Base-by-base conservation (phyloP, 176 grass and related monocot species). In the Cenchrus americanus region DNA sequence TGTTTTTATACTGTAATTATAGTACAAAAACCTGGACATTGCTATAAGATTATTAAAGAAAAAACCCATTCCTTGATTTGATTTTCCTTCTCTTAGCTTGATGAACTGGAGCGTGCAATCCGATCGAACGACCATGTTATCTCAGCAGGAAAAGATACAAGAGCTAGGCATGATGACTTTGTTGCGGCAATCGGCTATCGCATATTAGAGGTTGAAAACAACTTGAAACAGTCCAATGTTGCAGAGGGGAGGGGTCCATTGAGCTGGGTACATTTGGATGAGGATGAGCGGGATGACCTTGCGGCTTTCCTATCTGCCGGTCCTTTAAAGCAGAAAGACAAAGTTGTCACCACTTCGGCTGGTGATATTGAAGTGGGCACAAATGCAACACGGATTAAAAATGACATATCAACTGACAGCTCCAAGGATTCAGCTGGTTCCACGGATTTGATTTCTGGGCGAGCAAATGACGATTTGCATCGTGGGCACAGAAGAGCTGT, bases 251-350 rank as follows among this genome's bases (percentile, higher is more conserved):
- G 71, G 70, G 72, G 71, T 11, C 41, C 65, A 0, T 55, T 93
- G 15, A 91, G 86, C 32, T 93, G 90, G 95, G 89, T 97, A 86
- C 84, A 89, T 42, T 84, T 97, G 80, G 88, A 93, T 73, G 80
- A 93, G 54, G 71, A 73, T 57, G 95, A 97, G 77, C 67, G 95
- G 6, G 87, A 94, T 10, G 95, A 97, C 60, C 92, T 97, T 73
- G 92, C 92, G 1, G 86, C 78, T 21, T 97, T 97, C 87, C 80
- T 97, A 44, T 86, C 90, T 61, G 78, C 86, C 14, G 52, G 37
- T 55, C 80, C 86, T 69, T 68, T 66, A 44, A 83, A 88, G 9
- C 86, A 75, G 66, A 66, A 55, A 69, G 85, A 82, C 61, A 89
- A 71, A 64, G 82, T 81, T 22, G 73, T 79, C 13, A 69, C 82